These are phyloP conservation scores for Pythium chondricola DNA, from an alignment of 352 stramenopile genomes.

Conservation along the genomic window DNA sequence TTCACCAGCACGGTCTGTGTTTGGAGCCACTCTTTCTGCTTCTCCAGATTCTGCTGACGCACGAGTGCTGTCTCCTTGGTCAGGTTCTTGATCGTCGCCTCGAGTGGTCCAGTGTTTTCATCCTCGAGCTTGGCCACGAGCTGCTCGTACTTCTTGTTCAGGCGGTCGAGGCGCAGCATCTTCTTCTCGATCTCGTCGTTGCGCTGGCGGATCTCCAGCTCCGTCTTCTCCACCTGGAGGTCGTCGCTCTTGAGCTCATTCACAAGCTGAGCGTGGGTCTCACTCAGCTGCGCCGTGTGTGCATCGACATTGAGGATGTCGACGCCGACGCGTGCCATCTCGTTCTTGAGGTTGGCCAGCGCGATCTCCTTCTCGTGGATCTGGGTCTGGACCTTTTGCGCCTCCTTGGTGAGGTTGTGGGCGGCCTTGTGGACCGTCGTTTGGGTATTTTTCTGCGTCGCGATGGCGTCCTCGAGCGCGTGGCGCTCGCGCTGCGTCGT, in stretches of 20 bases:
- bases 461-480: constrained; percentile 82
- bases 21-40: constrained; percentile 89
- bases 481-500: constrained; percentile 86
- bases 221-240: constrained; percentile 84
- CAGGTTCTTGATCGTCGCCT: constrained; percentile 92
- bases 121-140: constrained; percentile 86
- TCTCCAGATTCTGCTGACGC: constrained; percentile 53
- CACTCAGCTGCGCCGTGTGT: constrained; percentile 81
- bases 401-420: constrained; percentile 86
- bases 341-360: constrained; percentile 85
- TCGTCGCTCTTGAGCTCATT: constrained; percentile 87
- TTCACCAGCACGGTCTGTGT: constrained; percentile 90
- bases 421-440: constrained; percentile 89
- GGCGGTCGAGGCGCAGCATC: constrained; percentile 86
- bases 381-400: constrained; percentile 51
- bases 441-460: constrained; percentile 76
- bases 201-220: constrained; percentile 91
- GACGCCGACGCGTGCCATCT: constrained; percentile 89
- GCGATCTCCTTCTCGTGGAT: constrained; percentile 90
- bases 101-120: constrained; percentile 90
- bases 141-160: constrained; percentile 95
- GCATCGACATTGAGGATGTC: constrained; percentile 91
- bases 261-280: constrained; percentile 74
- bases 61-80: constrained; percentile 80
- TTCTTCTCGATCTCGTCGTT: constrained; percentile 97